Evolutionary conservation across 2,329 filamentous ascomycete species (phyloP), one percentile per base, ranked within the genome.

Genomic region (Plectosphaerella plurivora): DNA sequence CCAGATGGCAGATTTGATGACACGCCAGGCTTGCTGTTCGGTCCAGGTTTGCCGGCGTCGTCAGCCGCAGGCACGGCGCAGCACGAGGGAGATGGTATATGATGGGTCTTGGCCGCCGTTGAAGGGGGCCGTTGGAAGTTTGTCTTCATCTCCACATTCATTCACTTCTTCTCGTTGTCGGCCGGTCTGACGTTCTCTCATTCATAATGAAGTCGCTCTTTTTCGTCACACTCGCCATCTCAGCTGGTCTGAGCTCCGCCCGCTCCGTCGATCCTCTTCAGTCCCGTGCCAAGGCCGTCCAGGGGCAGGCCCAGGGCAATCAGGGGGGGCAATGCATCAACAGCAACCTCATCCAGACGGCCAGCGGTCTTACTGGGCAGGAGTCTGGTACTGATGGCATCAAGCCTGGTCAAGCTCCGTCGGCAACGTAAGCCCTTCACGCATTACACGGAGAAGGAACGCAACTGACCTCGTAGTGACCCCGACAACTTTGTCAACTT

Each of bases 401-500:
- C 49, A 50, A 55, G 33, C 37, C 53, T 1, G 68, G 65, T n/a
- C 63, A 71, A 49, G 59, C 60, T 25, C 58, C 73, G n/a, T 80
- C 77, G 9, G 56, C 60, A 22, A 79, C 74, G 74, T 78, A n/a
- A n/a, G n/a, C n/a, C n/a, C n/a, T n/a, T n/a, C n/a, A n/a, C n/a
- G n/a, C n/a, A n/a, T n/a, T n/a, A n/a, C n/a, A n/a, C n/a, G n/a
- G n/a, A n/a, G n/a, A n/a, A n/a, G n/a, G n/a, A n/a, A n/a, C n/a
- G n/a, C n/a, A 55, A 61, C 36, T 60, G 33, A 33, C 35, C 12
- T 18, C 14, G 49, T 18, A 78, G 74, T 41, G 74, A 79, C 54
- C 49, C 65, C 18, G 72, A 72, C 62, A 83, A 83, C 68, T 83
- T 83, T 65, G 82, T 83, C 72, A 82, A 82, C 68, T 78, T 82